Evolutionary conservation across 805 yeast species (phyloP).

Genomic region (Pichia exigua): DNA sequence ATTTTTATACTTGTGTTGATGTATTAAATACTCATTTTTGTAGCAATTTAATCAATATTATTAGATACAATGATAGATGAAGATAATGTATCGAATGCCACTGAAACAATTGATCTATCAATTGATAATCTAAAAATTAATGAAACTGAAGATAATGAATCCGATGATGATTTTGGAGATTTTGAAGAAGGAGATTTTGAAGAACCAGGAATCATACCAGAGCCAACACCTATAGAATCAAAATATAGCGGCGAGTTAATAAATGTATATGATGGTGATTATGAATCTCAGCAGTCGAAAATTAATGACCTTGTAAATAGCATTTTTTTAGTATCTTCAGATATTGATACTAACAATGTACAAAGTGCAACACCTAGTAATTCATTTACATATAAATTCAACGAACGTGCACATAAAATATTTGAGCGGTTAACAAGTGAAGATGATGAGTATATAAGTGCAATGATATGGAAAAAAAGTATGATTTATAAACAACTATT

Average conservation of each 20-base stretch:
- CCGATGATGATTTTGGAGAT: conserved; percentile 19
- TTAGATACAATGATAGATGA: neutral
- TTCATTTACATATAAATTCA: conserved; percentile 9
- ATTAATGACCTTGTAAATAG: conserved; percentile 10
- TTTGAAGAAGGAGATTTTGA: conserved; percentile 19
- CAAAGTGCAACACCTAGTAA: neutral
- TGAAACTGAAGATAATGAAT: conserved; percentile 6
- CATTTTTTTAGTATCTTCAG: conserved; percentile 4
- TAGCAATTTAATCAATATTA: neutral
- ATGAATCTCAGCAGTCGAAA: neutral
- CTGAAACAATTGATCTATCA: neutral
- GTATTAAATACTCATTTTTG: too few species aligned
- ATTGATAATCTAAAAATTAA: neutral
- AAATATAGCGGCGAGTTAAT: neutral
- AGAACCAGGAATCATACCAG: neutral
- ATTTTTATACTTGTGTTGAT: neutral
- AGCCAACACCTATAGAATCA: neutral
- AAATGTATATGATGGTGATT: conserved; percentile 5
- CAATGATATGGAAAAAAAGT: conserved; percentile 59
- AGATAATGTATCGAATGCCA: neutral
- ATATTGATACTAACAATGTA: neutral
- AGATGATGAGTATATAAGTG: conserved; percentile 39
- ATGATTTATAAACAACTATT: conserved; percentile 56
- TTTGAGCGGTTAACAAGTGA: conserved; percentile 19
- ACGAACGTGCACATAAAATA: conserved; percentile 20